These are phyloP conservation scores for Candida morakotiae DNA, from an alignment of 805 yeast species.

Conservation along the genomic window DNA sequence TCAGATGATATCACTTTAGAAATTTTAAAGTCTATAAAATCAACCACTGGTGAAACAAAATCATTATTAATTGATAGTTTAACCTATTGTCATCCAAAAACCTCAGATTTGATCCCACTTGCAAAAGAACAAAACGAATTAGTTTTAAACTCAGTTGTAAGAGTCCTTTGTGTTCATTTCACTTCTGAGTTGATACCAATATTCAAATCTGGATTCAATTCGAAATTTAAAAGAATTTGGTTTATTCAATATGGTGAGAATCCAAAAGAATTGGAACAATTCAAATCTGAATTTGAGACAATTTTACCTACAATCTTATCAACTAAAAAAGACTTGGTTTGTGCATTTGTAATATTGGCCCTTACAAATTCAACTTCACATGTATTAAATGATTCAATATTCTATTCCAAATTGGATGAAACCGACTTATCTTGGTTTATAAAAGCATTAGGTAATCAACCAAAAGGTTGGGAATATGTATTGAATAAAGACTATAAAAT, in stretches of 20 bases:
- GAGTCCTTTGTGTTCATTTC: constrained; percentile 11
- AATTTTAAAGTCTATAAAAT: constrained; percentile 52
- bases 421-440: constrained; percentile 53
- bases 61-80: constrained; percentile 46
- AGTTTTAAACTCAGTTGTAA: constrained; percentile 47
- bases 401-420: constrained; percentile 45
- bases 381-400: constrained; percentile 42
- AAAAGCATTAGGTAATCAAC: constrained; percentile 31
- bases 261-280: constrained; percentile 13
- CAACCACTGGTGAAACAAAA: constrained; percentile 63
- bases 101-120: constrained; percentile 39
- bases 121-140: constrained; percentile 74
- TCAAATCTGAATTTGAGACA: constrained; percentile 19
- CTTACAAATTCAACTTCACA: constrained; percentile 19
- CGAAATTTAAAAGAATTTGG: constrained; percentile 67
- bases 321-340: constrained; percentile 47
- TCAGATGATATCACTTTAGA: constrained; percentile 33
- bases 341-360: constrained; percentile 49
- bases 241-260: constrained; percentile 43
- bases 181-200: constrained; percentile 19
- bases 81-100: constrained; percentile 10
- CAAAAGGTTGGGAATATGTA: constrained; percentile 37
- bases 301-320: constrained; percentile 41
- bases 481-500: constrained; percentile 37
- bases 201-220: constrained; percentile 61